Evolutionary conservation across 208 protist genomes (phyloP).

Genomic region (Acanthamoeba healyi): DNA sequence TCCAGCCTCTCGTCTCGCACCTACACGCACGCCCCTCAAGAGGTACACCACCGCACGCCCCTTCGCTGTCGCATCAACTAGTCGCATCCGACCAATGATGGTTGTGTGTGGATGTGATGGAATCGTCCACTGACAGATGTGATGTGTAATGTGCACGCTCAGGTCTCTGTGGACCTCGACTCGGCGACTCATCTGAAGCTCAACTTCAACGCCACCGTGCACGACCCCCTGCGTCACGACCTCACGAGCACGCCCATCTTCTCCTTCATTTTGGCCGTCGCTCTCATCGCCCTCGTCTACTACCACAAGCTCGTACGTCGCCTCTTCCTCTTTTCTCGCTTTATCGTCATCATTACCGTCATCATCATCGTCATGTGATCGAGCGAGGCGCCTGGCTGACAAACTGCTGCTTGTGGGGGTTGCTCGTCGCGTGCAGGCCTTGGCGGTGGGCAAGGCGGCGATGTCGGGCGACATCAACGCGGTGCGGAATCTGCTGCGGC

Average conservation of each 20-base stretch:
- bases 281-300: slow-evolving; percentile 41
- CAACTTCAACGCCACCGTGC: slow-evolving; percentile 52
- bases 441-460: slow-evolving; percentile 54
- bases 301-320: slow-evolving; percentile 62
- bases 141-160: no score
- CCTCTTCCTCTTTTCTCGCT: neutral
- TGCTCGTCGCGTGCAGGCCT: neutral
- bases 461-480: slow-evolving; percentile 39
- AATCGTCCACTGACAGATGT: no score
- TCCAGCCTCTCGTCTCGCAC: slow-evolving; percentile 46
- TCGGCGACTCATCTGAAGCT: slow-evolving; percentile 5
- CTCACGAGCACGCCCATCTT: slow-evolving; percentile 52
- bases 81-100: neutral
- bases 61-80: no score
- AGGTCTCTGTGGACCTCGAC: slow-evolving; percentile 11
- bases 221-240: slow-evolving; percentile 5
- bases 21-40: neutral
- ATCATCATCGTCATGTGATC: no score
- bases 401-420: neutral
- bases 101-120: no score
- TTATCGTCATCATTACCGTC: neutral
- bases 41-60: neutral
- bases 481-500: neutral
- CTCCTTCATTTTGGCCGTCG: slow-evolving; percentile 54
- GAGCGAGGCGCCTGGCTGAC: no score